Base-by-base conservation (phyloP, 768 basidiomycete species). In the Bullera alba region DNA sequence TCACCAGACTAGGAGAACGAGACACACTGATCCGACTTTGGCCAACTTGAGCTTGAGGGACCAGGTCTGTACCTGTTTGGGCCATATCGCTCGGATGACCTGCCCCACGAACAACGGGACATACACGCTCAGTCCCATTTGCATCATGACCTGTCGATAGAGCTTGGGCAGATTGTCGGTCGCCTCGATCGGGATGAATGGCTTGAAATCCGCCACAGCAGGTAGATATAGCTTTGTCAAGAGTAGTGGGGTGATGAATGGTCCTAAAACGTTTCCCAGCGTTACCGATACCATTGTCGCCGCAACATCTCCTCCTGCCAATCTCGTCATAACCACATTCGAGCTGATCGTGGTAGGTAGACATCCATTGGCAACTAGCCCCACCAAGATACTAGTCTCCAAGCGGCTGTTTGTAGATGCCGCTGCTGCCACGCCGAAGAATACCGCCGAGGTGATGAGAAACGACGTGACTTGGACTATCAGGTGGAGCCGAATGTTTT, bases 301-400 rank as follows among this genome's bases (percentile, higher is more conserved):
- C 0, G 63, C 57, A n/a, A 61, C 57, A 25, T 69, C 67, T 2
- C 71, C 71, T 3, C 66, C 66, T 0, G 67, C 69, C 22, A 62
- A 58, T 0, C 61, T 51, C 0, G 71, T 72, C 67, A 72, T 69
- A 36, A 65, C 63, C 12, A 72, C 69, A 49, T 72, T 72, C 4
- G 53, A 57, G 30, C 39, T 50, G 17, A 49, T 51, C 1, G 46
- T 37, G 14, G 52, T 52, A 10, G 38, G 49, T 14, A 44, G 39
- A 19, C 32, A 29, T 3, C 57, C 67, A 46, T 64, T 62, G 12
- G 65, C 65, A 30, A 64, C 46, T 46, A 72, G 54, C 0, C 71
- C 71, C n/a, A 70, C 54, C 4, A 70, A 35, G 0, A 62, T 60
- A 17, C 48, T 62, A 1, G 38, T 50, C 28, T 65, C 55, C 30